phyloP scores from a whole-genome alignment of 75 land plant genomes.

The Sequoiadendron giganteum region DNA sequence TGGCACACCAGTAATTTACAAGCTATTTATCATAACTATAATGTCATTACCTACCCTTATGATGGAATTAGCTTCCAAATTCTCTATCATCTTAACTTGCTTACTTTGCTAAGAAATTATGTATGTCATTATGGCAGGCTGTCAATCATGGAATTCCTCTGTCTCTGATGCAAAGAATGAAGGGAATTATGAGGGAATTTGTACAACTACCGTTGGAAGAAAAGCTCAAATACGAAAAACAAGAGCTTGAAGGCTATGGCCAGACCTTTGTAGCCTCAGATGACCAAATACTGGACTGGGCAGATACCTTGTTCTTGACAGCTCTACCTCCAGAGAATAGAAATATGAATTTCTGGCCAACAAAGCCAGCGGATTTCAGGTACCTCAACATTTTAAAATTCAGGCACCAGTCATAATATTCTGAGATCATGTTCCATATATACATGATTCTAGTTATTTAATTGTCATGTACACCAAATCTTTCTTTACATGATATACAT shows the following conservation, averaged over 20 bases:
- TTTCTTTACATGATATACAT: neutral
- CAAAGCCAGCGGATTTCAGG: constrained; percentile 42
- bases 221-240: no score
- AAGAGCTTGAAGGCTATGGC: no score
- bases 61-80: no score
- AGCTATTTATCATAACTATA: no score
- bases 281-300: constrained; percentile 68
- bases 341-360: constrained; percentile 39
- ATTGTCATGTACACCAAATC: no score
- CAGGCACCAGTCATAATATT: no score
- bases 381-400: neutral
- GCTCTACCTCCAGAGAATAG: constrained; percentile 22
- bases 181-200: constrained; percentile 19
- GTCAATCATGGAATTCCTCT: constrained; percentile 24
- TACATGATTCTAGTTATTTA: no score
- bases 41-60: no score
- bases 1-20: no score
- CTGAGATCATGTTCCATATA: no score
- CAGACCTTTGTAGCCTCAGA: constrained; percentile 7
- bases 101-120: no score
- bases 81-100: no score
- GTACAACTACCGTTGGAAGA: constrained; percentile 8
- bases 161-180: constrained; percentile 15
- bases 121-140: neutral
- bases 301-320: constrained; percentile 37